phyloP scores from a whole-genome alignment of 2,329 filamentous ascomycete species.

The Meredithiella fracta region DNA sequence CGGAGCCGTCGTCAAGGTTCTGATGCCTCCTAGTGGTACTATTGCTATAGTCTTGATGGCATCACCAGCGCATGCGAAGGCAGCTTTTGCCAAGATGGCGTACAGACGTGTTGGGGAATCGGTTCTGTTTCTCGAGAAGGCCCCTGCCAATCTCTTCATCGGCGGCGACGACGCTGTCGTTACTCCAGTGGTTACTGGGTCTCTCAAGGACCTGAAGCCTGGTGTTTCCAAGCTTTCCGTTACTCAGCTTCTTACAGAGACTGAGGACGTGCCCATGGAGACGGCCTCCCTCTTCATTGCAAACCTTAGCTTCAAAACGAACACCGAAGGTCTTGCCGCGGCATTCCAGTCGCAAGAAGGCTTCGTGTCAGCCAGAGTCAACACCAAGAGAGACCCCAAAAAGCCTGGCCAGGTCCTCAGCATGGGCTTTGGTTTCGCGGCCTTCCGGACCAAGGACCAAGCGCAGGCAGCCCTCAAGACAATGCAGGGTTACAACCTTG shows the following conservation, averaged over 20 bases:
- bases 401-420: slow-evolving; percentile 73
- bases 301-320: slow-evolving; percentile 86
- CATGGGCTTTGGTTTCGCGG: slow-evolving; percentile 94
- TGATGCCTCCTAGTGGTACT: slow-evolving; percentile 86
- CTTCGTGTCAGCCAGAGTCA: slow-evolving; percentile 77
- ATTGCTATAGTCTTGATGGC: slow-evolving; percentile 87
- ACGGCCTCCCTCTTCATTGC: slow-evolving; percentile 80
- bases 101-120: slow-evolving; percentile 86
- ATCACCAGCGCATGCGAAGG: slow-evolving; percentile 60
- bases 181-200: slow-evolving; percentile 18
- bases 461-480: slow-evolving; percentile 63
- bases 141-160: slow-evolving; percentile 63
- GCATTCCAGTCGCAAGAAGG: slow-evolving; percentile 69
- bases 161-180: slow-evolving; percentile 18
- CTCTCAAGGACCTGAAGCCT: slow-evolving; percentile 23
- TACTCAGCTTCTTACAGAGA: slow-evolving; percentile 46
- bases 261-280: slow-evolving; percentile 30
- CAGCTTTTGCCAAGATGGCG: slow-evolving; percentile 69
- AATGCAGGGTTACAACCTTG: slow-evolving; percentile 83
- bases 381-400: slow-evolving; percentile 88
- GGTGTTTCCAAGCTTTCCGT: slow-evolving; percentile 47
- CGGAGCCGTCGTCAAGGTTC: slow-evolving; percentile 60
- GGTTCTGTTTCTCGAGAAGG: slow-evolving; percentile 85
- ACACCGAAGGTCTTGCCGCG: slow-evolving; percentile 56
- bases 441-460: slow-evolving; percentile 63